A percentile compares a stretch with the other conserved stretches of the same genome.
phyloP scores from a whole-genome alignment of 2,329 filamentous ascomycete species.

The Exserohilum rostratum region DNA sequence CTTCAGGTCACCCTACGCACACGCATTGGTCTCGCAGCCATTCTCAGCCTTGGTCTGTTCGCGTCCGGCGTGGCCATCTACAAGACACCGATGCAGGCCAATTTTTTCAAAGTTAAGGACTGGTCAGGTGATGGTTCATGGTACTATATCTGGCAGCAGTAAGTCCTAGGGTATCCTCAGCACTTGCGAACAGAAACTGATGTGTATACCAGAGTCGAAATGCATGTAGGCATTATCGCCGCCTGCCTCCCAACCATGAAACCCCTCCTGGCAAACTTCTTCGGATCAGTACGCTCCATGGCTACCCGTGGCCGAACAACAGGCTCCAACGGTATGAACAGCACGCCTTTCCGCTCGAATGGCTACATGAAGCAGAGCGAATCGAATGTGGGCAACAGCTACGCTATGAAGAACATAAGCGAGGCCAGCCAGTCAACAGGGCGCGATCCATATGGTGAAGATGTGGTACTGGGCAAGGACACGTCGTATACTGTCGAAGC shows the following conservation, averaged over 20 bases:
- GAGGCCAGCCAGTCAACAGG: conserved; percentile 7
- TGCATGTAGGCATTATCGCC: conserved; percentile 41
- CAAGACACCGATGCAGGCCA: conserved; percentile 34
- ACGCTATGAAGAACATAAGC: conserved; percentile 21
- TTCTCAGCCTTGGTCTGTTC: conserved; percentile 48
- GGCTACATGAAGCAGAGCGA: conserved; percentile 27
- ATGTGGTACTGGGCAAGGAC: conserved; percentile 17
- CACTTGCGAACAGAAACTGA: neutral
- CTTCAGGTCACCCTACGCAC: conserved; percentile 51
- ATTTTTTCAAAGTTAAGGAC: conserved; percentile 37
- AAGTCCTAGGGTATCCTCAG: conserved; percentile 1
- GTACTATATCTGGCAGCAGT: conserved; percentile 39
- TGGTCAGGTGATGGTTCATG: conserved; percentile 32
- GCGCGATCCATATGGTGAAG: conserved; percentile 19
- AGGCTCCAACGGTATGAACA: conserved; percentile 15
- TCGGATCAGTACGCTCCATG: conserved; percentile 28
- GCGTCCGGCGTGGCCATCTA: conserved; percentile 33
- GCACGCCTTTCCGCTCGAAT: conserved; percentile 21
- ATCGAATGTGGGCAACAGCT: neutral
- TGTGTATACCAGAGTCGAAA: conserved; percentile 32
- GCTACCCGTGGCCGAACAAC: conserved; percentile 21
- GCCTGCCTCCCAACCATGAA: conserved; percentile 39
- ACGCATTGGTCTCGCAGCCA: conserved; percentile 43
- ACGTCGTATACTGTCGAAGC: conserved; percentile 15
- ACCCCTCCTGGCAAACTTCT: conserved; percentile 34